phyloP scores from a whole-genome alignment of 176 grass and related monocot genomes.

The Oryza punctata region DNA sequence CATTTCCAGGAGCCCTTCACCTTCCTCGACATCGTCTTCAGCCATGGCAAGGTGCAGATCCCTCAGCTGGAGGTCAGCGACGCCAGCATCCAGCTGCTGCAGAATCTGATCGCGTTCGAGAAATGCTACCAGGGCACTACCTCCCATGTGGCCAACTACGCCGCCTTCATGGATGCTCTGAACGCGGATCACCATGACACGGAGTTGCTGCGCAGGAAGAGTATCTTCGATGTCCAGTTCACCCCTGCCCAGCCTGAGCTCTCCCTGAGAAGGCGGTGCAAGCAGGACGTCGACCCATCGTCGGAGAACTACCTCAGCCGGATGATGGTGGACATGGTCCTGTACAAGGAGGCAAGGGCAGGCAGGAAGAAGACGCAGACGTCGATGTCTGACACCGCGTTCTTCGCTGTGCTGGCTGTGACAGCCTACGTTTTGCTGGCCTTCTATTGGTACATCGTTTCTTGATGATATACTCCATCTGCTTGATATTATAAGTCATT shows the following conservation, averaged over 20 bases:
- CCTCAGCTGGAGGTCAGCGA: slow-evolving; percentile 18
- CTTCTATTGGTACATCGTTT: slow-evolving; percentile 3
- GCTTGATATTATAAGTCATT: too few relatives aligned
- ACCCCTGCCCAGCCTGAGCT: not conserved
- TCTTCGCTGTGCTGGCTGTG: slow-evolving; percentile 14
- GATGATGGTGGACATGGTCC: slow-evolving; percentile 35
- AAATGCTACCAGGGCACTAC: slow-evolving; percentile 9
- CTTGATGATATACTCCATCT: too few relatives aligned
- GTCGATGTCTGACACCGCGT: not conserved
- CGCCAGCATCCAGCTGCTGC: slow-evolving; percentile 23
- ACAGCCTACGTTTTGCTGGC: not conserved
- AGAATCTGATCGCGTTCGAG: slow-evolving; percentile 19
- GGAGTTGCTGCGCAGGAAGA: not conserved
- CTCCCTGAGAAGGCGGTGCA: slow-evolving; percentile 6
- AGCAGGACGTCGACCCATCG: slow-evolving; percentile 7
- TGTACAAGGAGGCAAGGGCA: slow-evolving; percentile 14
- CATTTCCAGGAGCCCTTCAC: slow-evolving; percentile 12
- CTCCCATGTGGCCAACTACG: not conserved
- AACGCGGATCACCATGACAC: not conserved
- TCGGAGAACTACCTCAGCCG: slow-evolving; percentile 25
- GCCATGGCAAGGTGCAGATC: not conserved
- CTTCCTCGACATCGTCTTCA: slow-evolving; percentile 15
- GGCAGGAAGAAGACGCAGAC: not conserved
- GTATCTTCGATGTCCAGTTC: not conserved
- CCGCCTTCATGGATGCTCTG: not conserved